Percentiles rank a stretch among this genome's conserved stretches.
Conservation (phyloP, 305 asterid species). For the Fraxinus dipetala region DNA sequence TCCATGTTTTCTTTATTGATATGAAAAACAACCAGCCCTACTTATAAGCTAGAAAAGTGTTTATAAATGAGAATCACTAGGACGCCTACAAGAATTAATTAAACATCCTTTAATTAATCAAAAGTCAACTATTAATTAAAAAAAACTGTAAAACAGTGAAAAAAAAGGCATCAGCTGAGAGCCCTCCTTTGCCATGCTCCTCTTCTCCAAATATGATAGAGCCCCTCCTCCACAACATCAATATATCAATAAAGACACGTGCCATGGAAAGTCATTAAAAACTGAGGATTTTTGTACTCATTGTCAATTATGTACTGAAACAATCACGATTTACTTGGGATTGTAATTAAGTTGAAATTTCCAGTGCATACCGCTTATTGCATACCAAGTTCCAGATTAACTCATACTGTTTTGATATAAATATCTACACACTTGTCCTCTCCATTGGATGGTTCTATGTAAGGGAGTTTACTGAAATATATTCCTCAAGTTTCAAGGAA, state of each 20-base stretch:
- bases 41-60: not conserved
- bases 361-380: not conserved
- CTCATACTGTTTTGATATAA: not conserved
- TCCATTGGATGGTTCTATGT: not conserved
- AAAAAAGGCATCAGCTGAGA: not conserved
- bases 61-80: not conserved
- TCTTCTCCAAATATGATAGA: not conserved
- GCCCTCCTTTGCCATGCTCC: not conserved
- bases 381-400: not conserved
- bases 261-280: not conserved
- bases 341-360: not conserved
- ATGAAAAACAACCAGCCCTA: not conserved
- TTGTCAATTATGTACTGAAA: not conserved
- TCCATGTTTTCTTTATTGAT: not conserved
- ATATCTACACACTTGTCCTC: not conserved
- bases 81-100: not conserved
- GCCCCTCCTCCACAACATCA: not conserved
- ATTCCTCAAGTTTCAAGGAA: not conserved
- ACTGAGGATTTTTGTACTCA: not conserved
- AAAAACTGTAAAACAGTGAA: not conserved
- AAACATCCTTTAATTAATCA: not conserved
- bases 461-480: not conserved
- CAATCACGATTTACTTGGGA: not conserved
- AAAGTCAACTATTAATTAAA: not conserved
- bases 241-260: not conserved